Evolutionary conservation across 257 asterid genomes (phyloP).

Genomic region (Solanum lignicaule): DNA sequence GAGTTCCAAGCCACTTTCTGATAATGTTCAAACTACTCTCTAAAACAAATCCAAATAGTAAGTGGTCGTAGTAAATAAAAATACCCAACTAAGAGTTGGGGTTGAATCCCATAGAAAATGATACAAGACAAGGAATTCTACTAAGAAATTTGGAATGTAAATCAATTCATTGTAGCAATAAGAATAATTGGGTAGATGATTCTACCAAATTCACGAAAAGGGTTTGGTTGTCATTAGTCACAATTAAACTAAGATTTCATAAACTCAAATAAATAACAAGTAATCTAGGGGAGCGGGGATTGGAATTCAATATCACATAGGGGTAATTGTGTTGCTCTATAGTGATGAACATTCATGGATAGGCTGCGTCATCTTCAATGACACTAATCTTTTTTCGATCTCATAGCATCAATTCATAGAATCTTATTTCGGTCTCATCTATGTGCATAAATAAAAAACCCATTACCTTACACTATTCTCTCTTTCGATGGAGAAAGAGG

Average conservation of each 20-base stretch:
- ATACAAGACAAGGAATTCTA: background rate
- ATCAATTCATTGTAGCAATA: background rate
- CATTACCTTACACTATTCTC: too few relatives aligned
- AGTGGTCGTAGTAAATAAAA: too few relatives aligned
- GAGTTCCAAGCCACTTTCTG: background rate
- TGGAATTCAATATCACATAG: background rate
- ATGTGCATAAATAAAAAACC: background rate
- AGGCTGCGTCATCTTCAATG: background rate
- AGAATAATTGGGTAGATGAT: background rate
- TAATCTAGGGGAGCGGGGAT: too few relatives aligned
- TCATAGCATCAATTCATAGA: too few relatives aligned
- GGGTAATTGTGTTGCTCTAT: background rate
- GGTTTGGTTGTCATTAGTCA: background rate
- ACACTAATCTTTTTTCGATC: background rate
- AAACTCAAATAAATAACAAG: too few relatives aligned
- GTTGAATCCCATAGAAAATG: background rate
- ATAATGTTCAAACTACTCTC: too few relatives aligned
- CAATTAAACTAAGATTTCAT: background rate
- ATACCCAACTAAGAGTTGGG: background rate
- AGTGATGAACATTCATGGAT: background rate
- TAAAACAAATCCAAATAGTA: too few relatives aligned
- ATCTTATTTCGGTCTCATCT: too few relatives aligned
- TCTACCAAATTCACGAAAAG: background rate
- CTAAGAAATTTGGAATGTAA: background rate
- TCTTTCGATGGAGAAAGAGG: background rate